These are phyloP conservation scores for Diaporthe citrichinensis DNA, from an alignment of 2,329 filamentous ascomycete species.

Conservation along the genomic window DNA sequence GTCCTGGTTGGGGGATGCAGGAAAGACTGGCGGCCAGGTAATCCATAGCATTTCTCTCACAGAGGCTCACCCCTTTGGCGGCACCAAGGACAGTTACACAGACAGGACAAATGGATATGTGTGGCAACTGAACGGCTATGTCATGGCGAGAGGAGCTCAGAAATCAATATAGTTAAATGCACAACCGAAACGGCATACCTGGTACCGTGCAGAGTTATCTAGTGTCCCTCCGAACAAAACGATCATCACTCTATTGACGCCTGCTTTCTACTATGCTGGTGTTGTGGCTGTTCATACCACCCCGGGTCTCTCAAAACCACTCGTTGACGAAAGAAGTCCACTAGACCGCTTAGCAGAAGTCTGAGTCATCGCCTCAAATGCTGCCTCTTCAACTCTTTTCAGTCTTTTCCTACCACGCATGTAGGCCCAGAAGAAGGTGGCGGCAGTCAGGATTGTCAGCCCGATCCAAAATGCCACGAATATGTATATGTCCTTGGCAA, in stretches of 20 bases:
- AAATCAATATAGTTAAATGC: too few relatives aligned
- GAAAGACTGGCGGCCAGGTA: too few relatives aligned
- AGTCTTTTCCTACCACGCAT: conserved; percentile 4
- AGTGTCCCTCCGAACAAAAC: not conserved
- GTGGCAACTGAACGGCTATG: too few relatives aligned
- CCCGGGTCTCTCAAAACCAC: not conserved
- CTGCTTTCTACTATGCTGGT: not conserved
- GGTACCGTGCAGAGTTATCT: not conserved
- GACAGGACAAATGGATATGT: too few relatives aligned
- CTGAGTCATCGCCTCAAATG: not conserved
- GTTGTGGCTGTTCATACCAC: not conserved
- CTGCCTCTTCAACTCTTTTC: not conserved
- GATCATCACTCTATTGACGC: not conserved
- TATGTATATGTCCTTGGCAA: conserved; percentile 29
- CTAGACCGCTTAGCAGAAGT: not conserved
- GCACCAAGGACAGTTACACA: too few relatives aligned
- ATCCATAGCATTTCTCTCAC: too few relatives aligned
- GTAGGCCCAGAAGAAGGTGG: conserved; percentile 21
- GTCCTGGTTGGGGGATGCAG: too few relatives aligned
- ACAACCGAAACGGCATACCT: too few relatives aligned
- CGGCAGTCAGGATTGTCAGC: conserved; percentile 20
- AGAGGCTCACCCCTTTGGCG: too few relatives aligned
- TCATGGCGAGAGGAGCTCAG: too few relatives aligned
- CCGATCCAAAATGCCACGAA: conserved; percentile 33
- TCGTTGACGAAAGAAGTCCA: not conserved